phyloP scores from a whole-genome alignment of 164 flowering plant species.

The Annona cherimola region DNA sequence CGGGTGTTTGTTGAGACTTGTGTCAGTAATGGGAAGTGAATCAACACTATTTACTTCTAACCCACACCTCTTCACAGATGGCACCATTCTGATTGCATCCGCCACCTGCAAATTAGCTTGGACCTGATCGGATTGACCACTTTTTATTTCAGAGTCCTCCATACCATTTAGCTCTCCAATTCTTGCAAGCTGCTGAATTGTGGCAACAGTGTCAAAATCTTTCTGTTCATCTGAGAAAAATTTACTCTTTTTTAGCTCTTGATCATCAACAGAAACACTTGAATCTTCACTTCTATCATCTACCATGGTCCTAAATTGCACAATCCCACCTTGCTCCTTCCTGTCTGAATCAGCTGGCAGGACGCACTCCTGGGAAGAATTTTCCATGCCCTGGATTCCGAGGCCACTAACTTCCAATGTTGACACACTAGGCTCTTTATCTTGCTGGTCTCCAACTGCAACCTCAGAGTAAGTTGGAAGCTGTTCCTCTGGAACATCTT shows the following conservation, averaged over 20 bases:
- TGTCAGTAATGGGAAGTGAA: neutral
- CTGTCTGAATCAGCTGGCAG: neutral
- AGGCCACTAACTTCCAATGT: neutral
- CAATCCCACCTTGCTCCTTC: neutral
- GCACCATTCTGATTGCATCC: neutral
- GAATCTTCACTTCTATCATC: neutral
- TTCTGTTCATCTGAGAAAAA: neutral
- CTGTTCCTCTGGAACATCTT: neutral
- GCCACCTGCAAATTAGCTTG: neutral
- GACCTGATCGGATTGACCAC: neutral
- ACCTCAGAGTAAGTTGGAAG: neutral
- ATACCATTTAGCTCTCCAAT: neutral
- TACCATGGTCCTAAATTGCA: neutral
- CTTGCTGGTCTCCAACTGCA: neutral
- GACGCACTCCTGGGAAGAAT: too few species aligned
- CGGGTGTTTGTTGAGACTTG: too few species aligned
- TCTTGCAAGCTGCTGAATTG: neutral
- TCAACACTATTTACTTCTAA: neutral
- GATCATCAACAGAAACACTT: neutral
- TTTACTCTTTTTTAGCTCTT: neutral
- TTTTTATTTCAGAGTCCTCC: neutral
- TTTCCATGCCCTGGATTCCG: neutral
- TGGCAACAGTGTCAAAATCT: neutral
- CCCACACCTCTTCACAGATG: neutral
- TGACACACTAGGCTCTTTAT: neutral